A percentile compares a stretch with the other conserved stretches of the same genome.
Evolutionary conservation across 208 protist genomes (phyloP).

Genomic region (Leishmania tarentolae): DNA sequence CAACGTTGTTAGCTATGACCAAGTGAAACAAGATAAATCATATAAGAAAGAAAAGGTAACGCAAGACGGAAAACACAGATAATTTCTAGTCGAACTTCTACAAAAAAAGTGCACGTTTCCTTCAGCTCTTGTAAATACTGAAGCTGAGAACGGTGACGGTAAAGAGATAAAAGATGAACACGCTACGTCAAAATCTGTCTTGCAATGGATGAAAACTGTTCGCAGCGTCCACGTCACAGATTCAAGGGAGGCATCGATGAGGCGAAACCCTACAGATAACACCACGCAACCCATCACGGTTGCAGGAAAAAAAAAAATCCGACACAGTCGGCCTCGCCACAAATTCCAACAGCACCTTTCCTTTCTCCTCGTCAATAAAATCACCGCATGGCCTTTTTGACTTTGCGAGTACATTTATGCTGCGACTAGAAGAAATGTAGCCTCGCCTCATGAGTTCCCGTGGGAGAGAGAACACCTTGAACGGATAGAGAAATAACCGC

Average conservation of each 20-base stretch:
- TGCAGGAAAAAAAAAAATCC: background rate
- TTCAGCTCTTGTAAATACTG: background rate
- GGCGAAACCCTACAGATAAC: background rate
- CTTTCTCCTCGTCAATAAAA: background rate
- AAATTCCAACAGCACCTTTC: background rate
- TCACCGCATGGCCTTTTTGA: background rate
- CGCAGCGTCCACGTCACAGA: background rate
- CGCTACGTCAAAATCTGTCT: background rate
- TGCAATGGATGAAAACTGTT: background rate
- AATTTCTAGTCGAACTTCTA: background rate
- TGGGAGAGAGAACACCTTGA: background rate
- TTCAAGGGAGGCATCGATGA: background rate
- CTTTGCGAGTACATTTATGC: background rate
- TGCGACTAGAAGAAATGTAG: background rate
- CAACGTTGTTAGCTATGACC: background rate
- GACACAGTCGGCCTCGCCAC: background rate
- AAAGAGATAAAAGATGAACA: background rate
- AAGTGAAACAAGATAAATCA: background rate
- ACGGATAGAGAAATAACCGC: background rate
- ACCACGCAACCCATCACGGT: background rate
- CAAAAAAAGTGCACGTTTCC: background rate
- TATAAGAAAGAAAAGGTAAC: background rate
- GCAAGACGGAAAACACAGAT: conserved; percentile 4
- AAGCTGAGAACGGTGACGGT: background rate
- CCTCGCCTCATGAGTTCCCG: background rate